Conservation (phyloP, 768 basidiomycete genomes). For the Lactarius deliciosus region DNA sequence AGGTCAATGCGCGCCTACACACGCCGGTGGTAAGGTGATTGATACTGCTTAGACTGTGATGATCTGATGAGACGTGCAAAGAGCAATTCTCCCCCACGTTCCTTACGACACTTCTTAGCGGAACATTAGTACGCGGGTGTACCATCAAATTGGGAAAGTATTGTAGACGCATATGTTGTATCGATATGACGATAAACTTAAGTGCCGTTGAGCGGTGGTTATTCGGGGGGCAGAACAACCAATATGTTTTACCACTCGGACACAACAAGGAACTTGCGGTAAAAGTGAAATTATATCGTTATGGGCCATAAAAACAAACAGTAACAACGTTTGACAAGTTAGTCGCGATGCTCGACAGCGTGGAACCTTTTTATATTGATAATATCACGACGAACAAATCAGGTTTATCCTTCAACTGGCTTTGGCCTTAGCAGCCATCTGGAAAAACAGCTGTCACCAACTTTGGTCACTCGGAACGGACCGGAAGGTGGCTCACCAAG, state of each 20-base stretch:
- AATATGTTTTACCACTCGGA: background rate
- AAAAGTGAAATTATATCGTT: slow-evolving; percentile 16
- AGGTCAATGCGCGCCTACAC: background rate
- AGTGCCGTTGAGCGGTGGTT: background rate
- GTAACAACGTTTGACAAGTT: background rate
- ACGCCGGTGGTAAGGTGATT: background rate
- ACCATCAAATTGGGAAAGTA: background rate
- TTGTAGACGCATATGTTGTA: background rate
- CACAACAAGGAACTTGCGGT: background rate
- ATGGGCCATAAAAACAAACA: slow-evolving; percentile 7
- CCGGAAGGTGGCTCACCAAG: slow-evolving; percentile 50
- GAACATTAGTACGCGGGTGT: background rate
- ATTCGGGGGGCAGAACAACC: background rate
- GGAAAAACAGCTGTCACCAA: background rate
- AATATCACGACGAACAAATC: slow-evolving; percentile 1
- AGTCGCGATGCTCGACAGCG: background rate
- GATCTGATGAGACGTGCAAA: background rate
- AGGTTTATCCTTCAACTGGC: background rate
- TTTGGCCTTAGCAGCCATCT: slow-evolving; percentile 26
- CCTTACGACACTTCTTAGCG: background rate
- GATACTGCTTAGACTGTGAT: background rate
- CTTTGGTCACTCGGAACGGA: background rate
- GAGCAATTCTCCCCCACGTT: background rate
- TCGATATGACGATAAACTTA: background rate
- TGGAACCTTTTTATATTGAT: background rate